phyloP scores from a whole-genome alignment of 768 basidiomycete genomes.

The Jaapia argillacea region DNA sequence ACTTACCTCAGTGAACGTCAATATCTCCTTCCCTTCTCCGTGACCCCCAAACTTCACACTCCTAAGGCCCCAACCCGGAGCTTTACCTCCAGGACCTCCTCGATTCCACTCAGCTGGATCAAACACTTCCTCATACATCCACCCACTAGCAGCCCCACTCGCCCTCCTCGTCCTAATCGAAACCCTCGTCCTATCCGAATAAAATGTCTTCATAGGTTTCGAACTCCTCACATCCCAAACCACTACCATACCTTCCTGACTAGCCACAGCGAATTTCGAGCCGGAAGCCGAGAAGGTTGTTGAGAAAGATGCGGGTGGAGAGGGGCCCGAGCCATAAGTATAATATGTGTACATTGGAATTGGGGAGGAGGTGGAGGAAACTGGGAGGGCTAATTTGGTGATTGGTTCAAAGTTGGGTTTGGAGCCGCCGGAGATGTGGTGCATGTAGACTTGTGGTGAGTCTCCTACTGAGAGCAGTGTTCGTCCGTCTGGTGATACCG shows the following conservation, averaged over 20 bases:
- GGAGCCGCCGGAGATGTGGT: slow-evolving; percentile 61
- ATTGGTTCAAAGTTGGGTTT: slow-evolving; percentile 56
- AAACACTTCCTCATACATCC: slow-evolving; percentile 51
- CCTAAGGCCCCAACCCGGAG: slow-evolving; percentile 78
- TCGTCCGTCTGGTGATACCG: slow-evolving; percentile 81
- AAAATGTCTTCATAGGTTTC: slow-evolving; percentile 58
- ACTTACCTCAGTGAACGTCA: slow-evolving; percentile 85
- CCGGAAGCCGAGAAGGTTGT: slow-evolving; percentile 73
- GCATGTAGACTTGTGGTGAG: slow-evolving; percentile 76
- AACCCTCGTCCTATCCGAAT: slow-evolving; percentile 35
- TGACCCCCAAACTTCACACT: slow-evolving; percentile 79
- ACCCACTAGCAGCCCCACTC: slow-evolving; percentile 35
- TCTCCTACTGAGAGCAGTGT: slow-evolving; percentile 88
- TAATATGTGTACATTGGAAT: slow-evolving; percentile 4
- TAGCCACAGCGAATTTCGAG: slow-evolving; percentile 72
- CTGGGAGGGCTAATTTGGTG: slow-evolving; percentile 54
- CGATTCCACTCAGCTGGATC: slow-evolving; percentile 64
- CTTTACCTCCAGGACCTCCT: slow-evolving; percentile 30
- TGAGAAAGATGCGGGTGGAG: slow-evolving; percentile 64
- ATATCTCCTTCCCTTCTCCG: slow-evolving; percentile 51
- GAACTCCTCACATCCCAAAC: slow-evolving; percentile 79
- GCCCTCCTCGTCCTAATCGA: slow-evolving; percentile 15
- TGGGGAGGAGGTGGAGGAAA: slow-evolving; percentile 24
- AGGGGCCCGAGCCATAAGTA: slow-evolving; percentile 12
- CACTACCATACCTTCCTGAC: slow-evolving; percentile 71